Evolutionary conservation across 2,329 filamentous ascomycete species (phyloP).

Genomic region (Salinomyces thailandicus): DNA sequence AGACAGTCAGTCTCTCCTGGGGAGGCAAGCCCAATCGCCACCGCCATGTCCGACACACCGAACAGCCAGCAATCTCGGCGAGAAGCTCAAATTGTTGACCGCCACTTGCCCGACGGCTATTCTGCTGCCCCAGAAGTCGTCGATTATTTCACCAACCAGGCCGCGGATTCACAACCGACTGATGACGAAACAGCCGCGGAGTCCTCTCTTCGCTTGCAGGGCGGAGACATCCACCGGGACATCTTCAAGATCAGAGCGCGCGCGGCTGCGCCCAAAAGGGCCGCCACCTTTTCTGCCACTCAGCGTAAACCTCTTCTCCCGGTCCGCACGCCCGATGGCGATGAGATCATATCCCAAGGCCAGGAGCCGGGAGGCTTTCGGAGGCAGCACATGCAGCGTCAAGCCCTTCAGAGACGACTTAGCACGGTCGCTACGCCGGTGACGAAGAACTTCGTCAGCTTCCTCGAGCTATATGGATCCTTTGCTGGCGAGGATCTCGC

Average conservation of each 20-base stretch:
- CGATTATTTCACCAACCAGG: slow-evolving; percentile 9
- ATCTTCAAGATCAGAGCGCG: slow-evolving; percentile 63
- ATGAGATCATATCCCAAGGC: slow-evolving; percentile 1
- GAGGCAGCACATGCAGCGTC: slow-evolving; percentile 39
- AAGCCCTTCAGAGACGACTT: slow-evolving; percentile 33
- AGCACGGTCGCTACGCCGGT: slow-evolving; percentile 42
- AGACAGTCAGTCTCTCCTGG: no score
- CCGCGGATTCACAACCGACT: slow-evolving; percentile 4
- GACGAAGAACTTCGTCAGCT: slow-evolving; percentile 62
- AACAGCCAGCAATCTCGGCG: slow-evolving; percentile 12
- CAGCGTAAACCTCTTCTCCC: slow-evolving; percentile 17
- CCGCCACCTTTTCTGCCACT: slow-evolving; percentile 54
- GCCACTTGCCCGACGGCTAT: slow-evolving; percentile 27
- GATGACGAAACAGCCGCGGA: background rate
- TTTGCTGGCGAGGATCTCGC: slow-evolving; percentile 89
- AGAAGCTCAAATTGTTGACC: slow-evolving; percentile 25
- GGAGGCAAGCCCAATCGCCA: no score
- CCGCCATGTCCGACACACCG: slow-evolving; percentile 16
- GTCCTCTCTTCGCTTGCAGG: slow-evolving; percentile 56
- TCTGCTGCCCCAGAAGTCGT: slow-evolving; percentile 22
- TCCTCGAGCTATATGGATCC: slow-evolving; percentile 63
- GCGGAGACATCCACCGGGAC: slow-evolving; percentile 68
- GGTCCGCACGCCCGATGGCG: slow-evolving; percentile 10
- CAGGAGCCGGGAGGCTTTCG: slow-evolving; percentile 45
- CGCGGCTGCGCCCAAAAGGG: slow-evolving; percentile 39